Base-by-base conservation (phyloP, 768 basidiomycete species). In the Leccinum broughii region DNA sequence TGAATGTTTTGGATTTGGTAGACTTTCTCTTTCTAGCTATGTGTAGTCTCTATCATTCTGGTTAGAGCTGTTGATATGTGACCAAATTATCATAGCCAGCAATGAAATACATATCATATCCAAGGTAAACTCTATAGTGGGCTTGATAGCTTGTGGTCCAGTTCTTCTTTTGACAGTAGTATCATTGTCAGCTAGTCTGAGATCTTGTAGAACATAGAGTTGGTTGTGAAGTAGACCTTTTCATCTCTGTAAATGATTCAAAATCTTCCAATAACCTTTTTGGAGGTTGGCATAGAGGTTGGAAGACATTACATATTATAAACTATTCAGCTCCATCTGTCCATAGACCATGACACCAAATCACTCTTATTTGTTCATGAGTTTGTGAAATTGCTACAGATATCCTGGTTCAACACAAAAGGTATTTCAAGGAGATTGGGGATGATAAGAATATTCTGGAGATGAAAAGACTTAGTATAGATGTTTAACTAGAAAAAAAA, bases 321-420 rank as follows among this genome's bases (percentile, higher is more conserved):
- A 30, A 62, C 51, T 5, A 62, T 62, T 14, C 54, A 39, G 13
- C 20, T 22, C 15, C 58, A 41, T 9, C 39, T 17, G 9, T 52
- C 7, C 28, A 28, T 28, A 28, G 28, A 28, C 49, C 0, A 9
- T 51, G 39, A 58, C 4, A 7, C 24, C 0, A 3, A 58, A 55
- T 1, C 7, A 22, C n/a, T 52, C 32, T n/a, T 48, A 6, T 39
- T 54, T 28, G 9, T 39, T 20, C 52, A 63, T 59, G 13, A 64
- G 35, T 15, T 54, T 15, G 46, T 64, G 57, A 9, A 32, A 64
- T 17, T 63, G 24, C 46, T 35, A 48, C 0, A 64, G 8, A 37
- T 54, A 64, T 1, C 61, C 63, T 4, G 55, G 55, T 11, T 48
- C 44, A 1, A 9, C 7, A 14, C 54, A 15, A 3, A 58, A 56